Conservation (phyloP, 202 grass and related monocot genomes). For the Schoenoplectus triqueter region DNA sequence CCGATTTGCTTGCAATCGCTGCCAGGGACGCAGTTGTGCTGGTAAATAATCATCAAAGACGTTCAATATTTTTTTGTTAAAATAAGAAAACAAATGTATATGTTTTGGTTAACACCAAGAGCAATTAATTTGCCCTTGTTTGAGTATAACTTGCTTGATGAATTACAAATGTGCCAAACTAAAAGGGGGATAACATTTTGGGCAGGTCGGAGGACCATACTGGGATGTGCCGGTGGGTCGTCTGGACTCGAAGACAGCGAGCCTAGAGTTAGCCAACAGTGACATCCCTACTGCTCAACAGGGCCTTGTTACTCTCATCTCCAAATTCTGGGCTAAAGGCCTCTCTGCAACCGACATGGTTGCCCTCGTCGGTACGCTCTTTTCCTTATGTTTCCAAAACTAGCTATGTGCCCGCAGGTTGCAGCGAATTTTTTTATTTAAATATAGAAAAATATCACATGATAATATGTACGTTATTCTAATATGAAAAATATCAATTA, state of each 20-base stretch:
- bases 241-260: conserved; percentile 82
- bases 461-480: too few species aligned
- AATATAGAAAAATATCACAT: too few species aligned
- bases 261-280: conserved; percentile 75
- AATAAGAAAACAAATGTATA: background rate
- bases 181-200: background rate
- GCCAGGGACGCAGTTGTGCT: conserved; percentile 69
- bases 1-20: conserved; percentile 79
- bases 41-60: conserved; percentile 44
- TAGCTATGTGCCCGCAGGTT: too few species aligned
- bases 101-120: background rate
- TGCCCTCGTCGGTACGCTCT: conserved; percentile 75
- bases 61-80: background rate
- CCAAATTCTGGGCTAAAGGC: conserved; percentile 93
- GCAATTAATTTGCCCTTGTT: background rate
- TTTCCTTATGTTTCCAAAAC: background rate
- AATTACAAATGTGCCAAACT: background rate
- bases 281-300: conserved; percentile 85
- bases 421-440: too few species aligned
- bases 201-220: conserved; percentile 86
- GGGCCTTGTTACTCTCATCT: conserved; percentile 70
- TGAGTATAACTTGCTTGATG: background rate
- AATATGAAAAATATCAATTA: too few species aligned
- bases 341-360: conserved; percentile 94
- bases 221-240: conserved; percentile 96